Percentiles rank a stretch among this genome's conserved stretches.
These are phyloP conservation scores for Niveomyces coronatus DNA, from an alignment of 2,329 filamentous ascomycete species.

Conservation along the genomic window DNA sequence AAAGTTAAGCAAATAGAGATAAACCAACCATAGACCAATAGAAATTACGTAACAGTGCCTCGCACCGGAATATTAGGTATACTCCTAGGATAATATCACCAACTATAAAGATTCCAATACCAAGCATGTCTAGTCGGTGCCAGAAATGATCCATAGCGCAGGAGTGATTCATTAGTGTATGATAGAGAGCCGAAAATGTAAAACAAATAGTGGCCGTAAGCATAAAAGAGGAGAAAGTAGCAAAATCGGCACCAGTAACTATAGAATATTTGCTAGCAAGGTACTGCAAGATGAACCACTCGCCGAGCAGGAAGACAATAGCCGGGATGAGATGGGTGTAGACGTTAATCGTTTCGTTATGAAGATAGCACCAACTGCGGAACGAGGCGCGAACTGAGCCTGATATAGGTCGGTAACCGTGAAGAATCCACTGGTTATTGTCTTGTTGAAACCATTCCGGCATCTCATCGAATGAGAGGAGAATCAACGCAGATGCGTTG, in stretches of 20 bases:
- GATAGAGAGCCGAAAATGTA: conserved; percentile 15
- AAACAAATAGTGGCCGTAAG: conserved; percentile 14
- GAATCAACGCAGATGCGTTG: too few species aligned
- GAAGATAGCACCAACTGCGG: conserved; percentile 27
- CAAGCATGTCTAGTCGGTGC: conserved; percentile 15
- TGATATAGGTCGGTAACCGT: conserved; percentile 30
- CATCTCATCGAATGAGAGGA: too few species aligned
- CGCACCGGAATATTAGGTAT: conserved; percentile 20
- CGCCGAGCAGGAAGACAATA: conserved; percentile 21
- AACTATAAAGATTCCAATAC: conserved; percentile 15
- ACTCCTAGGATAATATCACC: conserved; percentile 17
- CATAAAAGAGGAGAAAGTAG: conserved; percentile 15
- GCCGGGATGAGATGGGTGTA: conserved; percentile 31
- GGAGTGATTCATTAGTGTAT: conserved; percentile 18
- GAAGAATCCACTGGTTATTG: conserved; percentile 13
- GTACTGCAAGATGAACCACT: conserved; percentile 16
- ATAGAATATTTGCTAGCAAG: conserved; percentile 14
- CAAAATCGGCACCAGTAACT: conserved; percentile 12
- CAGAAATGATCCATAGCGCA: conserved; percentile 14
- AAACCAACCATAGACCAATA: conserved; percentile 20
- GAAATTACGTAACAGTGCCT: conserved; percentile 15
- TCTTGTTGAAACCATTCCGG: conserved; percentile 15
- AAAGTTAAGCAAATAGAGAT: conserved; percentile 8
- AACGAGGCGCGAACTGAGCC: conserved; percentile 26
- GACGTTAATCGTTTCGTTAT: conserved; percentile 25